phyloP scores from a whole-genome alignment of 176 grass and related monocot species.

The Avena sativa region DNA sequence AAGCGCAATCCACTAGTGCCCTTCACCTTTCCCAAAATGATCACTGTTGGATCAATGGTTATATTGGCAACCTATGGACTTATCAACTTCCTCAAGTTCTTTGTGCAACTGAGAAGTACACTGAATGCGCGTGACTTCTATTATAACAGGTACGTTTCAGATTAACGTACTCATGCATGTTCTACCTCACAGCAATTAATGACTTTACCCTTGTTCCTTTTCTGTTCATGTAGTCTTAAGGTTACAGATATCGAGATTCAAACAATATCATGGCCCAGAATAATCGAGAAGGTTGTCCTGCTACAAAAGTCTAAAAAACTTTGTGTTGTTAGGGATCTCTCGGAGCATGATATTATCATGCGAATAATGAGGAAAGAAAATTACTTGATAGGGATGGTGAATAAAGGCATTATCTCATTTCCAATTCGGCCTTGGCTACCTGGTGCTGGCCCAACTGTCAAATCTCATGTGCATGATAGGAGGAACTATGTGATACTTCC shows the following conservation, averaged over 20 bases:
- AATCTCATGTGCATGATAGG: constrained; percentile 55
- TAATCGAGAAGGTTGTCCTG: constrained; percentile 86
- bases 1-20: constrained; percentile 82
- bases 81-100: constrained; percentile 96
- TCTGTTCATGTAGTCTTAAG: constrained; percentile 69
- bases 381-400: constrained; percentile 98
- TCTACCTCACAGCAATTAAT: constrained; percentile 36
- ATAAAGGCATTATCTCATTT: constrained; percentile 94
- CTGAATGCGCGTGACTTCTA: constrained; percentile 83
- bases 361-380: constrained; percentile 99
- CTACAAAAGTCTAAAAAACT: constrained; percentile 79
- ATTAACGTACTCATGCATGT: neutral
- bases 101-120: constrained; percentile 84
- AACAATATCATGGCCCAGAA: constrained; percentile 89
- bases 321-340: constrained; percentile 95
- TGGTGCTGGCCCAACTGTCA: constrained; percentile 71
- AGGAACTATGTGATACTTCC: constrained; percentile 84
- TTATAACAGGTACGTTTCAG: constrained; percentile 69
- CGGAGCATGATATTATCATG: constrained; percentile 95
- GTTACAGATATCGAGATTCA: constrained; percentile 91
- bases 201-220: constrained; percentile 26
- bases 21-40: constrained; percentile 87
- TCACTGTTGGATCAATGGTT: constrained; percentile 84
- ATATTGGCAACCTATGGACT: constrained; percentile 88
- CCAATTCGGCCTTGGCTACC: constrained; percentile 80